phyloP scores from a whole-genome alignment of 345 rosid genomes.

The Theobroma cacao region DNA sequence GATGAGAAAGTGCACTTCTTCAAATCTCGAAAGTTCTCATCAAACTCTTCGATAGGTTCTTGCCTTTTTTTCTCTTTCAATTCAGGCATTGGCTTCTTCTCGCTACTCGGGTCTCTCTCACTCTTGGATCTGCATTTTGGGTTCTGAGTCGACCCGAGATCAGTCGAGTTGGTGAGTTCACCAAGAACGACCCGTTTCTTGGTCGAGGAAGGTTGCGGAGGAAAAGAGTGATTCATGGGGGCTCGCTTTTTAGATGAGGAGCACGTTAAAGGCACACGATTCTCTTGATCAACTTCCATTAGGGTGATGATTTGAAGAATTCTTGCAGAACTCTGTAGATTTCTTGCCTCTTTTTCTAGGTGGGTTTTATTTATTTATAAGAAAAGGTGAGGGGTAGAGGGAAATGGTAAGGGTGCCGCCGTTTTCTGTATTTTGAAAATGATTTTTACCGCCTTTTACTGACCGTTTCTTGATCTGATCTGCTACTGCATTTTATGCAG shows the following conservation, averaged over 20 bases:
- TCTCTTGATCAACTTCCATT: conserved; percentile 20
- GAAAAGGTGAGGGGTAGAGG: neutral
- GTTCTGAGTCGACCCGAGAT: conserved; percentile 2
- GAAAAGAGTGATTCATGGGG: neutral
- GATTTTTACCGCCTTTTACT: conserved; percentile 7
- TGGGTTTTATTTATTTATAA: neutral
- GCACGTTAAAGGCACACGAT: neutral
- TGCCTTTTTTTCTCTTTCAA: conserved; percentile 2
- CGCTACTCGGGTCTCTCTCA: neutral
- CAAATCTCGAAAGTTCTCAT: neutral
- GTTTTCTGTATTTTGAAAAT: conserved; percentile 11
- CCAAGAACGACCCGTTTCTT: conserved; percentile 26
- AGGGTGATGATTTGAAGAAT: neutral
- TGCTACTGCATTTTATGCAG: neutral
- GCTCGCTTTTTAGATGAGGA: conserved; percentile 6
- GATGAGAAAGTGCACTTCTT: conserved; percentile 15
- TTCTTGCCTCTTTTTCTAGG: neutral
- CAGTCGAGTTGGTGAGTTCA: conserved; percentile 20
- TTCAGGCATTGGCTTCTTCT: neutral
- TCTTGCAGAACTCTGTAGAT: neutral
- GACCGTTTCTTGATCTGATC: neutral
- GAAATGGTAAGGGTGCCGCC: conserved; percentile 3
- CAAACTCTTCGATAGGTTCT: neutral
- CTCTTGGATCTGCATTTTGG: conserved; percentile 2
- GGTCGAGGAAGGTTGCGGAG: neutral